phyloP scores from a whole-genome alignment of 1,284 basidiomycete species.

The Boletus mariae region DNA sequence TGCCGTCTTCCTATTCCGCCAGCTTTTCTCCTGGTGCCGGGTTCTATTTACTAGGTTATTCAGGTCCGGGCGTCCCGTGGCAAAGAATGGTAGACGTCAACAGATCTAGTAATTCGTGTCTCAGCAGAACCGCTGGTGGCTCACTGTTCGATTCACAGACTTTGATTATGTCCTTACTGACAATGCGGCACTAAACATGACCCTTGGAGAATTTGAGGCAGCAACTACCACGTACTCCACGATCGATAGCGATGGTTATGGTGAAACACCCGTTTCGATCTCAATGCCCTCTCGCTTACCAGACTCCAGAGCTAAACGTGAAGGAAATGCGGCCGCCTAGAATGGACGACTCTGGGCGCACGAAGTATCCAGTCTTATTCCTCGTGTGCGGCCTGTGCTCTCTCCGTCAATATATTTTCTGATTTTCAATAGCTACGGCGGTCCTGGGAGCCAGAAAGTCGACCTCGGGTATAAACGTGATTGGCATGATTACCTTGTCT shows the following conservation, averaged over 20 bases:
- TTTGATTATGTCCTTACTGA: slow-evolving; percentile 66
- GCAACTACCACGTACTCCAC: slow-evolving; percentile 70
- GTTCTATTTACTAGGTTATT: slow-evolving; percentile 80
- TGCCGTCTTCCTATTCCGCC: slow-evolving; percentile 61
- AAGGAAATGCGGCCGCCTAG: slow-evolving; percentile 87
- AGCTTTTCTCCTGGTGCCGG: slow-evolving; percentile 81
- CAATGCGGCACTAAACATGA: slow-evolving; percentile 72
- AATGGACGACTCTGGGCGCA: slow-evolving; percentile 89
- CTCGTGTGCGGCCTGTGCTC: slow-evolving; percentile 50
- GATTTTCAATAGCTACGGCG: slow-evolving; percentile 68
- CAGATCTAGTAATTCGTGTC: slow-evolving; percentile 49
- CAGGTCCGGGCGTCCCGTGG: slow-evolving; percentile 84
- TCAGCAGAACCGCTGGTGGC: background rate
- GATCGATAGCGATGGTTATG: slow-evolving; percentile 75
- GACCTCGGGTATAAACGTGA: slow-evolving; percentile 63
- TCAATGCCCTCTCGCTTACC: slow-evolving; percentile 16
- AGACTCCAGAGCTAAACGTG: slow-evolving; percentile 71
- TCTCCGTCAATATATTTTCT: background rate
- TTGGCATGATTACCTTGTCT: slow-evolving; percentile 88
- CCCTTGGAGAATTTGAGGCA: slow-evolving; percentile 66
- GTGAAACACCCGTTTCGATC: slow-evolving; percentile 41
- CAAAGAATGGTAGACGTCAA: slow-evolving; percentile 72
- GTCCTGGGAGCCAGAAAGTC: slow-evolving; percentile 82
- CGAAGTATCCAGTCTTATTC: slow-evolving; percentile 92
- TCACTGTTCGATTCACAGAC: slow-evolving; percentile 35